Percentiles rank a stretch among this genome's conserved stretches.
Conservation (phyloP, 352 stramenopile genomes). For the Phytopythium boreale region DNA sequence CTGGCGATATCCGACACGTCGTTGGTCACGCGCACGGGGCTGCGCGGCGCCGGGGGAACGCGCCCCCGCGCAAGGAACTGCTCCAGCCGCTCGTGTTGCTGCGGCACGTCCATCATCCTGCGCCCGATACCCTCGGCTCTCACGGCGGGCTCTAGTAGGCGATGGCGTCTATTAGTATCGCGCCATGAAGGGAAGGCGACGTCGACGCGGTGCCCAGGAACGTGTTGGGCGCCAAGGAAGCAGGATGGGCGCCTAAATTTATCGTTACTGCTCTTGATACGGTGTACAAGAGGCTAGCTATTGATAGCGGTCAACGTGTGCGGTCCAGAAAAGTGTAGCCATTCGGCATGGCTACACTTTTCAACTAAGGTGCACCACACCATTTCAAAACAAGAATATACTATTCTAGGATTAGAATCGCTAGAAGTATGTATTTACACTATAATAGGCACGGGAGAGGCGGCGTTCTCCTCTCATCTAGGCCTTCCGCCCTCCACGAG, state of each 20-base stretch:
- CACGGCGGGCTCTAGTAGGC: background rate
- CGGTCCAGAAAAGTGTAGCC: background rate
- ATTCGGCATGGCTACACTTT: background rate
- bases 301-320: background rate
- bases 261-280: background rate
- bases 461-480: too few relatives aligned
- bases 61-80: conserved; percentile 43
- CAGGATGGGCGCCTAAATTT: background rate
- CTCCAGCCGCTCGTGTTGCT: conserved; percentile 36
- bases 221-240: background rate
- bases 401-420: too few relatives aligned
- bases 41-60: conserved; percentile 12
- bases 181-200: too few relatives aligned
- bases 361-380: background rate
- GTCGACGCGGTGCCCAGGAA: background rate
- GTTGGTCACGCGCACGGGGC: conserved; percentile 50
- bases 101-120: conserved; percentile 14
- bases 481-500: too few relatives aligned
- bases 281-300: background rate
- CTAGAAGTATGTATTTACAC: too few relatives aligned
- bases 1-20: conserved; percentile 64
- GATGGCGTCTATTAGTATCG: background rate
- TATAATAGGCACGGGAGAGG: too few relatives aligned
- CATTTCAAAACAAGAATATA: background rate
- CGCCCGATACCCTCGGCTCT: background rate